These are phyloP conservation scores for Podaxis pistillaris DNA, from an alignment of 768 basidiomycete genomes.

Conservation along the genomic window DNA sequence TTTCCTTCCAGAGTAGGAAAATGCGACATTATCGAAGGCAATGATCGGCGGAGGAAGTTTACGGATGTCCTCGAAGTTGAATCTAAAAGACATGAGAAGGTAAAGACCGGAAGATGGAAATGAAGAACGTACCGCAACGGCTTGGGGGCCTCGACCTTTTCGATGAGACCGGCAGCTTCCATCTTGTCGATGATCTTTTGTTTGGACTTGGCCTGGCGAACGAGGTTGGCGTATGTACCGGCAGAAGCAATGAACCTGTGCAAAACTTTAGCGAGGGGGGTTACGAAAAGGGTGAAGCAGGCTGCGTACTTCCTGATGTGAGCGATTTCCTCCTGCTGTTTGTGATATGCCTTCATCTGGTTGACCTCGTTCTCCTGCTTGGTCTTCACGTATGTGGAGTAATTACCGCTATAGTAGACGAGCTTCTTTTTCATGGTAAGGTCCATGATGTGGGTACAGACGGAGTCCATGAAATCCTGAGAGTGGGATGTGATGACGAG, in stretches of 20 bases:
- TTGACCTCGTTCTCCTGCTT: conserved; percentile 98
- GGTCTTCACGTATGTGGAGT: conserved; percentile 95
- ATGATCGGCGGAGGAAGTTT: conserved; percentile 97
- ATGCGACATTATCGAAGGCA: conserved; percentile 93
- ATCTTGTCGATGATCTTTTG: conserved; percentile 99
- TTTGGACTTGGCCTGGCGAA: conserved; percentile 98
- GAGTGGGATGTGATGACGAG: conserved; percentile 97
- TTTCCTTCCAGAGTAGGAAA: conserved; percentile 90
- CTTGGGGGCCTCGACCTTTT: conserved; percentile 78
- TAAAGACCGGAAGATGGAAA: not conserved
- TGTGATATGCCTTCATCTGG: conserved; percentile 98
- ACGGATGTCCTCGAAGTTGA: conserved; percentile 95
- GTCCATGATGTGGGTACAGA: conserved; percentile 99
- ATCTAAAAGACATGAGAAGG: conserved; percentile 32
- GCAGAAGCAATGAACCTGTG: conserved; percentile 95
- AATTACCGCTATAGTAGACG: conserved; percentile 94
- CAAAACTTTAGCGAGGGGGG: conserved; percentile 15
- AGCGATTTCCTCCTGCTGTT: conserved; percentile 97
- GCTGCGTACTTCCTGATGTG: conserved; percentile 91
- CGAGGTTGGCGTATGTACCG: conserved; percentile 98
- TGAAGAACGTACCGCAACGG: conserved; percentile 48
- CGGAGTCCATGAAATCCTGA: conserved; percentile 98
- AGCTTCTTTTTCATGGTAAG: conserved; percentile 90
- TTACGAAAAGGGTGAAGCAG: not conserved
- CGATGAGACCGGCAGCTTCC: conserved; percentile 97